Evolutionary conservation across 2,329 filamentous ascomycete genomes (phyloP), one percentile per base, ranked within the genome.

Genomic region (Bipolaris gigantea): DNA sequence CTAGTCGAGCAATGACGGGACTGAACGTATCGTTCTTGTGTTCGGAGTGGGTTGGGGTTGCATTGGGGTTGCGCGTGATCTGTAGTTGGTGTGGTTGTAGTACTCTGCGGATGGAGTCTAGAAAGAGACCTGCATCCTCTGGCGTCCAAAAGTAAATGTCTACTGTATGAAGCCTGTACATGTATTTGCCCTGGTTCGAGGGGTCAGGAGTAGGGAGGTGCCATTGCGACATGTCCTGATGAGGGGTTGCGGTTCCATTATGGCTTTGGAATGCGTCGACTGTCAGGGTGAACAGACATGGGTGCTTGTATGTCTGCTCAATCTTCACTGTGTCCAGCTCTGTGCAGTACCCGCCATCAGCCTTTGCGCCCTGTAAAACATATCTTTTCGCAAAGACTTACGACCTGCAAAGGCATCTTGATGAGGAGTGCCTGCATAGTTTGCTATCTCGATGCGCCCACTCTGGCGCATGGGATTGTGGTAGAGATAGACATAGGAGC

Each of bases 81-180:
- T 73, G 69, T 10, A 73, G 65, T 43, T 74, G 72, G 73, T 63
- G 81, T 5, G 88, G 87, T 65, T 88, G 86, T 23, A 90, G 73
- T 4, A 90, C 82, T 50, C 85, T 81, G 46, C 86, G 80, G 50
- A 90, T 77, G 13, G 85, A 85, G 63, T 87, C 87, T 56, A 92
- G 76, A 60, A 92, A 89, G 52, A 85, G 81, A 25, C 85, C 76
- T 1, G 89, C 88, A 73, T 92, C 89, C 51, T 85, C 80, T 56
- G 85, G 83, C 0, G 85, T 90, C 88, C 88, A 92, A 67, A 92
- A 89, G 76, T 93, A 93, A 13, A 92, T 77, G 67, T 92, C 89
- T 53, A 92, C 71, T 0, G 86, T 87, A 69, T 90, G 86, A 7
- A 93, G 81, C 69, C 85, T 86, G 76, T 91, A 91, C 79, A 91